Conservation (phyloP, 257 asterid genomes). For the Rehmannia glutinosa region DNA sequence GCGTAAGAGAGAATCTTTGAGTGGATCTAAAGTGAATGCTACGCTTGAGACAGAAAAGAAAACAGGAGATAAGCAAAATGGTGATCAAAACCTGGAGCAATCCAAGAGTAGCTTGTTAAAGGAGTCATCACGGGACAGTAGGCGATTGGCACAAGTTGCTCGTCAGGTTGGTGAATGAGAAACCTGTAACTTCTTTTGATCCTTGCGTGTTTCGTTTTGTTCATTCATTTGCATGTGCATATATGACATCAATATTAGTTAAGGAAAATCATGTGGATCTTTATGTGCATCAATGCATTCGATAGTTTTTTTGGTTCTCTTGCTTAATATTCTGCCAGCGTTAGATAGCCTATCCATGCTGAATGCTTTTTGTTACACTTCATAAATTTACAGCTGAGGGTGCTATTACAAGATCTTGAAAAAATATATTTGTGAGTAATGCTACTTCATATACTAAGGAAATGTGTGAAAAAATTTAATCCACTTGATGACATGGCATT, state of each 20-base stretch:
- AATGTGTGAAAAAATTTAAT: too few species aligned
- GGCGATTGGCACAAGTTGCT: slow-evolving; percentile 63
- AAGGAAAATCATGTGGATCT: neutral
- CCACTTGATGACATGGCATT: too few species aligned
- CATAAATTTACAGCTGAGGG: too few species aligned
- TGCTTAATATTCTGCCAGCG: neutral
- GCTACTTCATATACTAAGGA: too few species aligned
- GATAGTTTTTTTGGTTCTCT: neutral
- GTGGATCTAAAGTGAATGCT: slow-evolving; percentile 31
- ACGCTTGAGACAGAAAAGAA: slow-evolving; percentile 24
- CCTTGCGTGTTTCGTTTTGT: neutral
- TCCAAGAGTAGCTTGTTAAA: slow-evolving; percentile 31
- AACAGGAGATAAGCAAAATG: slow-evolving; percentile 18
- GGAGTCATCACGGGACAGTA: slow-evolving; percentile 53
- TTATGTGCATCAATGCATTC: neutral
- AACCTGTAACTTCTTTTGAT: neutral
- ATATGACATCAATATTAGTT: neutral
- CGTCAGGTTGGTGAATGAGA: slow-evolving; percentile 55
- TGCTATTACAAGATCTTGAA: too few species aligned
- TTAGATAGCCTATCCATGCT: too few species aligned
- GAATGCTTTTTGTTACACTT: too few species aligned
- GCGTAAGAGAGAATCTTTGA: slow-evolving; percentile 51
- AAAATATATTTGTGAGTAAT: too few species aligned
- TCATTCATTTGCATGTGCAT: neutral
- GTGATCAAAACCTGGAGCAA: slow-evolving; percentile 22